A percentile compares a stretch with the other conserved stretches of the same genome.
These are phyloP conservation scores for Aaosphaeria pasadenensis DNA, from an alignment of 2,329 filamentous ascomycete genomes.

Conservation along the genomic window DNA sequence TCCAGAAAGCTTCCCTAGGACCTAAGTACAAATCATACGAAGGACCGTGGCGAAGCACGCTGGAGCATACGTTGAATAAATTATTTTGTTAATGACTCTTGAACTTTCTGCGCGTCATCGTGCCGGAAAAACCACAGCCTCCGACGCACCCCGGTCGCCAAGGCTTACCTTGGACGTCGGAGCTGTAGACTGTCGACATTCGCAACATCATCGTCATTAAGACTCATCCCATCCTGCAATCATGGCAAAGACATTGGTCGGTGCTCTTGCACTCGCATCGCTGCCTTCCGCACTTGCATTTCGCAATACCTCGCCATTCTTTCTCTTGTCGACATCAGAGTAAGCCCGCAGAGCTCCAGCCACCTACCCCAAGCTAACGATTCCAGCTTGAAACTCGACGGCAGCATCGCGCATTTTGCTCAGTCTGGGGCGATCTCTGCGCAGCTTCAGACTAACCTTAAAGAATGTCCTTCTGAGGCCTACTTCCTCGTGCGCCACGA, in stretches of 20 bases:
- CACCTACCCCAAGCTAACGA: slow-evolving; percentile 17
- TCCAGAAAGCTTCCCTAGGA: too few species aligned
- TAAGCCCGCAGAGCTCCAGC: slow-evolving; percentile 48
- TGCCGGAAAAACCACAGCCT: too few species aligned
- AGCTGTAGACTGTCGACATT: too few species aligned
- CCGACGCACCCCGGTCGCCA: too few species aligned
- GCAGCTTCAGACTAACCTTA: slow-evolving; percentile 49
- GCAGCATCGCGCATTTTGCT: slow-evolving; percentile 34
- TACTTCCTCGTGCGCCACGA: slow-evolving; percentile 80
- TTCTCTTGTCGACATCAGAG: slow-evolving; percentile 81
- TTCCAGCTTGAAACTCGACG: slow-evolving; percentile 25
- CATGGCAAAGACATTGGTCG: slow-evolving; percentile 46
- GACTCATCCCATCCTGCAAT: slow-evolving; percentile 4
- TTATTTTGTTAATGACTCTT: too few species aligned
- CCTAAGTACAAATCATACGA: too few species aligned
- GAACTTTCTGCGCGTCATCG: too few species aligned
- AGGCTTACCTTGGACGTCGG: too few species aligned
- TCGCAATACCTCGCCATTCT: slow-evolving; percentile 82
- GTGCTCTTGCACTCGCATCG: slow-evolving; percentile 48
- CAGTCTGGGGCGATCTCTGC: slow-evolving; percentile 43
- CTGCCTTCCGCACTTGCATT: slow-evolving; percentile 67
- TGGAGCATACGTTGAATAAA: too few species aligned
- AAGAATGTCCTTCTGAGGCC: slow-evolving; percentile 66
- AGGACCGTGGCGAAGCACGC: too few species aligned
- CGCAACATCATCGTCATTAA: neutral